phyloP scores from a whole-genome alignment of 169 alveolate genomes.

The Cryptosporidium parvum region DNA sequence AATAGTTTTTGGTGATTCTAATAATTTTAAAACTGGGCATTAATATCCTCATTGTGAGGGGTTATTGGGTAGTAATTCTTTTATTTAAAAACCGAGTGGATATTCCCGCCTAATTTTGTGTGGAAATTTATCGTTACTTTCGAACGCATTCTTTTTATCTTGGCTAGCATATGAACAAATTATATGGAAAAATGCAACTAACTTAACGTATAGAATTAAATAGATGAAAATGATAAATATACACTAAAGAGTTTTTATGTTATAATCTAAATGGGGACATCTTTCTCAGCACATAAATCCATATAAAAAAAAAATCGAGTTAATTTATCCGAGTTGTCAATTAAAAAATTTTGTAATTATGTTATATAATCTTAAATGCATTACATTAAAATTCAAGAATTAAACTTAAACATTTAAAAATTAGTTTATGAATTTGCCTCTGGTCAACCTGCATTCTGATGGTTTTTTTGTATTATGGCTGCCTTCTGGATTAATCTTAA shows the following conservation, averaged over 20 bases:
- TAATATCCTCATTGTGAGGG: not conserved
- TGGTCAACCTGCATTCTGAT: constrained; percentile 1
- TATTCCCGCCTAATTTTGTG: not conserved
- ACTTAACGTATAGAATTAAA: too few species aligned
- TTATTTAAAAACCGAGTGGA: constrained; percentile 2
- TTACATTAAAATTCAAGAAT: not conserved
- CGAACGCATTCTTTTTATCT: not conserved
- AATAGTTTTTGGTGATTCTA: not conserved
- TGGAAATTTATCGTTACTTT: not conserved
- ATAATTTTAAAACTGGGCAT: not conserved
- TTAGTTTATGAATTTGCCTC: not conserved
- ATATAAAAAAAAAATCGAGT: not conserved
- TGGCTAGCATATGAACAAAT: not conserved
- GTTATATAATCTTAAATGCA: not conserved
- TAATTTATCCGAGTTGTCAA: not conserved
- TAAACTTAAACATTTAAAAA: not conserved
- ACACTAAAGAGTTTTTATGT: not conserved
- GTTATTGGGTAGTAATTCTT: not conserved
- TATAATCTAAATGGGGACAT: constrained; percentile 2
- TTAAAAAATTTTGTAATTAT: too few species aligned
- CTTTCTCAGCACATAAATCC: constrained; percentile 6
- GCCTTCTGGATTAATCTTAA: constrained; percentile 4
- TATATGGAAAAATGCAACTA: not conserved
- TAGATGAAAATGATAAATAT: not conserved
- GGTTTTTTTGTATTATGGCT: constrained; percentile 9